Percentiles rank a stretch among this genome's conserved stretches.
These are phyloP conservation scores for Hemileia vastatrix DNA, from an alignment of 1,284 basidiomycete genomes.

Conservation along the genomic window DNA sequence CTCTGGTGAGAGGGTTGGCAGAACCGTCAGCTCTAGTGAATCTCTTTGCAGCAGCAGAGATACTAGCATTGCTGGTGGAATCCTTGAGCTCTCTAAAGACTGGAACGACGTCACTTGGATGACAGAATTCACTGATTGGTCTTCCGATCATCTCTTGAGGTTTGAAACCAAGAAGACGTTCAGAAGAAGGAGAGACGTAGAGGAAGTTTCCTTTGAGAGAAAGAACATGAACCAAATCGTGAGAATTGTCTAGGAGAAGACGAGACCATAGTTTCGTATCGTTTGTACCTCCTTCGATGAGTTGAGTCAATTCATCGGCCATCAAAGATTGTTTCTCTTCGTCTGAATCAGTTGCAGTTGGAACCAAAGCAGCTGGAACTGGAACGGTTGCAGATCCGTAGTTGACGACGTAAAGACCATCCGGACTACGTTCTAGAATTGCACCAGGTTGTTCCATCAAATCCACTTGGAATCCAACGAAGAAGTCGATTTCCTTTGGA, in stretches of 20 bases:
- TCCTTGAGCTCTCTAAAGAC: conserved; percentile 11
- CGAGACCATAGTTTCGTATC: conserved; percentile 36
- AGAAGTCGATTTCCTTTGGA: conserved; percentile 3
- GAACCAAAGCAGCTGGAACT: not conserved
- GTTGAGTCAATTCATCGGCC: conserved; percentile 29
- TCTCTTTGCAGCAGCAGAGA: conserved; percentile 25
- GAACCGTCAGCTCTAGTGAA: conserved; percentile 8
- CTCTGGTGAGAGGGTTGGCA: conserved; percentile 36
- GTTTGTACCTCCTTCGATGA: conserved; percentile 28
- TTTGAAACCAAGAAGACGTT: conserved; percentile 6
- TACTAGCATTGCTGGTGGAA: conserved; percentile 1
- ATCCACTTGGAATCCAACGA: conserved; percentile 16
- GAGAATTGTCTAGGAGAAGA: conserved; percentile 30
- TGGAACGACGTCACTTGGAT: conserved; percentile 5
- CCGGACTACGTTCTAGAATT: conserved; percentile 27
- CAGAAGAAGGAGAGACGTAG: conserved; percentile 11
- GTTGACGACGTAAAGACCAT: conserved; percentile 38
- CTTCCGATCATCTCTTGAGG: conserved; percentile 7
- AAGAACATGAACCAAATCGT: conserved; percentile 7
- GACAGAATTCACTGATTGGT: conserved; percentile 13
- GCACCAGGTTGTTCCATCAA: not conserved
- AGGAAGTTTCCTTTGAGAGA: conserved; percentile 14
- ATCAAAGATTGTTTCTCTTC: conserved; percentile 29
- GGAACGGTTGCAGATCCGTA: conserved; percentile 25
- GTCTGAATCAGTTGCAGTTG: not conserved